Conservation (phyloP, 306 rosid genomes). For the Casuarina glauca region DNA sequence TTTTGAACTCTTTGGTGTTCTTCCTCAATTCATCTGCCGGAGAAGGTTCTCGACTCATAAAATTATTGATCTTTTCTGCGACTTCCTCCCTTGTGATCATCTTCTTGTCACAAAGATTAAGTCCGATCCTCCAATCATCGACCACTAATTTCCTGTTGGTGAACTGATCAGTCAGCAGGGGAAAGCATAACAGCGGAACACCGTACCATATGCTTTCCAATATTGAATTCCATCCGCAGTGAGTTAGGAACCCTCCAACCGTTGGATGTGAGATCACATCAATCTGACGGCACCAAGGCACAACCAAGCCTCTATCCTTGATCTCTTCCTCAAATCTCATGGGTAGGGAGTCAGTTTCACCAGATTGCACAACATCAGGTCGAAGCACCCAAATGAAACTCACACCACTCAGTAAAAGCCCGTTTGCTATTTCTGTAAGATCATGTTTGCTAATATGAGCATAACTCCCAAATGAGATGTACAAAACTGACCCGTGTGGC, state of each 20-base stretch:
- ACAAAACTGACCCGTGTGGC: background rate
- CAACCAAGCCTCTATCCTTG: constrained; percentile 20
- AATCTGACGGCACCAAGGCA: constrained; percentile 35
- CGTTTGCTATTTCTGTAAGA: background rate
- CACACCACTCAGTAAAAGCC: background rate
- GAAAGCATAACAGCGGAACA: constrained; percentile 36
- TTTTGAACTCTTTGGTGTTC: constrained; percentile 16
- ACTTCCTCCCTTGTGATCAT: constrained; percentile 26
- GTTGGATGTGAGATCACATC: constrained; percentile 37
- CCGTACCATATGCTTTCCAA: constrained; percentile 37
- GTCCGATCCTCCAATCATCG: constrained; percentile 43
- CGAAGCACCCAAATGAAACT: constrained; percentile 13
- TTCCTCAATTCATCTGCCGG: constrained; percentile 25
- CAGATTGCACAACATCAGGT: background rate
- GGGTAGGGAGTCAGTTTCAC: constrained; percentile 8
- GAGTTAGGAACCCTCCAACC: constrained; percentile 37
- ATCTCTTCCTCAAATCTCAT: constrained; percentile 23
- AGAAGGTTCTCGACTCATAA: constrained; percentile 18
- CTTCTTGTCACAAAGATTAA: constrained; percentile 31
- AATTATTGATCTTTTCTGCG: constrained; percentile 23
- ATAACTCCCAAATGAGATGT: constrained; percentile 9
- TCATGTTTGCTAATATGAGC: background rate
- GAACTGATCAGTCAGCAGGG: constrained; percentile 25
- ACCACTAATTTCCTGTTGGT: constrained; percentile 40
- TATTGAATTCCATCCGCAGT: constrained; percentile 45